Evolutionary conservation across 192 early-diverging fungal genomes (phyloP), one percentile per base, ranked within the genome.

Genomic region (Coemansia sp.): DNA sequence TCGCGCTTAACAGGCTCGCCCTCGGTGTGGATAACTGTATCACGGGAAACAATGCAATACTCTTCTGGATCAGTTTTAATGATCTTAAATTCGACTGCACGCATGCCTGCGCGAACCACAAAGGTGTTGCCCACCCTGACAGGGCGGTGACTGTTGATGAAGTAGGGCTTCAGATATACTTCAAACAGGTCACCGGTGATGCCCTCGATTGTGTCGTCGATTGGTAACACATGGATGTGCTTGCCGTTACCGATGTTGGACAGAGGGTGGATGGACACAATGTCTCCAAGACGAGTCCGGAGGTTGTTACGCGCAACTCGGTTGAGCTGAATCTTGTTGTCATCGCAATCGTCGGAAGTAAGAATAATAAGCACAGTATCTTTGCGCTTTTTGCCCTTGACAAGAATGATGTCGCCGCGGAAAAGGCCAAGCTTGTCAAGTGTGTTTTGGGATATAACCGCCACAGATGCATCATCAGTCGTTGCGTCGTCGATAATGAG

Each of bases 1-100:
- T 99, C 97, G 55, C 97, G 93, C 86, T 94, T 95, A 81, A 99
- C 95, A 12, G 97, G 94, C 35, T 99, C 97, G 60, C 97, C 97
- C 75, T 99, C 97, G 75, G 92, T 94, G 84, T 98, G 94, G 74
- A 99, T 99, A 7, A 94, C 92, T 23, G 97, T 99, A 67, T 99
- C 97, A 86, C 93, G 93, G 31, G 92, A 93, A 48, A 99, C 95
- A 79, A 96, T 97, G 81, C 95, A 97, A 84, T 96, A 99, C 43
- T 94, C 93, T 20, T 90, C 88, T 20, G 95, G 96, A 55, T 98
- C 97, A 6, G 86, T 88, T 71, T 98, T 95, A 20, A 99, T 91
- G 20, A 99, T 90, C 84, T 99, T 99, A 88, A 99, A 99, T 78
- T 99, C 97, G 15, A 99, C 96, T 29, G 93, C 92, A 49, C 97